Evolutionary conservation across 1,284 basidiomycete genomes (phyloP).

Genomic region (Trichosporon faecale): DNA sequence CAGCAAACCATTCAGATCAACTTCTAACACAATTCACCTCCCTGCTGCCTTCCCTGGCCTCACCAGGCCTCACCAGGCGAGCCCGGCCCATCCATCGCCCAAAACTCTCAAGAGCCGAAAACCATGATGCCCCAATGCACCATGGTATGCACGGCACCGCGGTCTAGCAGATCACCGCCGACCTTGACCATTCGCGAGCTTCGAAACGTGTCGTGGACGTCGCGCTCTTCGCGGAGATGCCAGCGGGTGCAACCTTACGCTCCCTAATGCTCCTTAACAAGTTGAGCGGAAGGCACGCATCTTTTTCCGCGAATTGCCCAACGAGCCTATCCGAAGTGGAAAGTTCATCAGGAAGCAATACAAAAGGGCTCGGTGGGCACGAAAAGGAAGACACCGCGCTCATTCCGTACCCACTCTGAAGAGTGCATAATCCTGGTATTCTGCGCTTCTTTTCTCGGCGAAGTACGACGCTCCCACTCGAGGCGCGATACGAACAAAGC

Average conservation of each 20-base stretch:
- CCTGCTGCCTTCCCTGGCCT: not conserved
- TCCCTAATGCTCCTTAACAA: not conserved
- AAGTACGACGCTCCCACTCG: not conserved
- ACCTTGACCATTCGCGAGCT: not conserved
- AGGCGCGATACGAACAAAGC: not conserved
- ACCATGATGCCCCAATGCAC: no score
- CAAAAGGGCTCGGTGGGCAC: no score
- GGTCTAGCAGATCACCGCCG: no score
- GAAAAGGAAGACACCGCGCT: not conserved
- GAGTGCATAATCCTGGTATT: conserved; percentile 1
- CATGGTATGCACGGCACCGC: no score
- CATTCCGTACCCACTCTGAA: not conserved
- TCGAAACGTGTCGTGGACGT: not conserved
- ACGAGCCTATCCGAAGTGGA: not conserved
- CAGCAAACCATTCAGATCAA: not conserved
- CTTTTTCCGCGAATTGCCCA: conserved; percentile 3
- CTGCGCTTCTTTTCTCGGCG: not conserved
- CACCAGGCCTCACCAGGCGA: not conserved
- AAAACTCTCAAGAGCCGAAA: no score
- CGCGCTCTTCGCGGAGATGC: not conserved
- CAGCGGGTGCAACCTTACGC: conserved; percentile 8
- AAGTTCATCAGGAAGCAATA: not conserved
- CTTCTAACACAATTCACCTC: not conserved
- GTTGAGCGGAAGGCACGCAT: not conserved
- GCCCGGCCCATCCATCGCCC: no score